These are phyloP conservation scores for Lichtheimia ramosa DNA, from an alignment of 371 early-diverging fungal genomes.

Conservation along the genomic window DNA sequence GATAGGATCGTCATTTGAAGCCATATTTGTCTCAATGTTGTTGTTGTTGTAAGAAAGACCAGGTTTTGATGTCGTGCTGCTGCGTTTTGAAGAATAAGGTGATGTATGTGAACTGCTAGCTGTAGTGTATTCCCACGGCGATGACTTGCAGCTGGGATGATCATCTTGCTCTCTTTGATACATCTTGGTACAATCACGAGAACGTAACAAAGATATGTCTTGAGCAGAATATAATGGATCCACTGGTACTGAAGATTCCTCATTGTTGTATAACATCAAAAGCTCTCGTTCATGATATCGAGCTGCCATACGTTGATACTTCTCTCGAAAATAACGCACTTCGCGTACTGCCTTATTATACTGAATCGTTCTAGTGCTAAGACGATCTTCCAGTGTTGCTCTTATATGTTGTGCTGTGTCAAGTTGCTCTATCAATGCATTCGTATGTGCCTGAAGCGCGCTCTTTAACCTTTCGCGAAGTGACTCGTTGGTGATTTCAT, in stretches of 20 bases:
- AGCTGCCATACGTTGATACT: conserved; percentile 5
- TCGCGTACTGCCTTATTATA: conserved; percentile 22
- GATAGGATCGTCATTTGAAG: neutral
- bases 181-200: neutral
- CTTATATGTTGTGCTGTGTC: neutral
- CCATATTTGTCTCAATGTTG: neutral
- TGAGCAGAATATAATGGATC: neutral
- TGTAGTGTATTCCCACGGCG: no score
- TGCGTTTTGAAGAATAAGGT: neutral
- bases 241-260: no score
- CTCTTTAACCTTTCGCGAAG: neutral
- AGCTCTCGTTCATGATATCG: neutral
- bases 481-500: neutral
- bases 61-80: neutral
- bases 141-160: no score
- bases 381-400: neutral
- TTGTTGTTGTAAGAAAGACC: neutral
- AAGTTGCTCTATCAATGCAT: neutral
- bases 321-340: conserved; percentile 12
- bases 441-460: neutral
- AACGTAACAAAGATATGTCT: neutral
- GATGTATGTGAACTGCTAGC: no score
- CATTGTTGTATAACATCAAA: no score
- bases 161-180: neutral
- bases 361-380: neutral